Evolutionary conservation across 2,329 filamentous ascomycete species (phyloP).

Genomic region (Aspergillus oerlinghausenensis): DNA sequence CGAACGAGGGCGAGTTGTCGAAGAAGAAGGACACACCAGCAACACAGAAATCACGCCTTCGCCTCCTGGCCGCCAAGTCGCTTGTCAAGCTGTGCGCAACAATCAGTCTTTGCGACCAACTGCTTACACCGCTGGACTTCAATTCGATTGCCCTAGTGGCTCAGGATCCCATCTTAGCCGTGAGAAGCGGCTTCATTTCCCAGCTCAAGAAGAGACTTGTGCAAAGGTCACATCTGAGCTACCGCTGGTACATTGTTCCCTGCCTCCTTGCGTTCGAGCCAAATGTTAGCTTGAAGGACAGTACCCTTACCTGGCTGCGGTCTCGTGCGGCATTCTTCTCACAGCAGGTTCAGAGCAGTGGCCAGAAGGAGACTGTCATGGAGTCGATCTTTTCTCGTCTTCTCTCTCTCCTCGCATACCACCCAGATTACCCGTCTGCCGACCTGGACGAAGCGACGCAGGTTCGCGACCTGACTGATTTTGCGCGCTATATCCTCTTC

Average conservation of each 20-base stretch:
- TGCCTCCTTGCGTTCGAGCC: slow-evolving; percentile 94
- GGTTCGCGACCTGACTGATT: slow-evolving; percentile 64
- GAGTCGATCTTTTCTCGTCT: slow-evolving; percentile 78
- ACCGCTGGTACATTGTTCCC: slow-evolving; percentile 82
- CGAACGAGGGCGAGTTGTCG: slow-evolving; percentile 72
- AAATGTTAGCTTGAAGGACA: slow-evolving; percentile 63
- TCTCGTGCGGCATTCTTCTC: slow-evolving; percentile 68
- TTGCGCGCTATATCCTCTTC: slow-evolving; percentile 83
- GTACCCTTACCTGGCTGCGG: slow-evolving; percentile 82
- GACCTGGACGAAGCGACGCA: slow-evolving; percentile 41
- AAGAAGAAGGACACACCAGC: slow-evolving; percentile 70
- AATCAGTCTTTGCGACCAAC: slow-evolving; percentile 66
- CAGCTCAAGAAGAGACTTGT: slow-evolving; percentile 70
- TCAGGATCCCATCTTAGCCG: slow-evolving; percentile 69
- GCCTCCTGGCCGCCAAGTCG: slow-evolving; percentile 74
- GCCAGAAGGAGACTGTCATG: slow-evolving; percentile 56
- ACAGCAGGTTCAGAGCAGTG: slow-evolving; percentile 36
- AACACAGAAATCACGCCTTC: slow-evolving; percentile 73
- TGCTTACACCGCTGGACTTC: slow-evolving; percentile 70
- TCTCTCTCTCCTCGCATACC: slow-evolving; percentile 83
- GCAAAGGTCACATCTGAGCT: slow-evolving; percentile 63
- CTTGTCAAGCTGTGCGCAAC: slow-evolving; percentile 78
- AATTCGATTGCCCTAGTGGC: slow-evolving; percentile 74
- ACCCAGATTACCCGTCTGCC: slow-evolving; percentile 69
- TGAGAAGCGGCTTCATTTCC: slow-evolving; percentile 73